Evolutionary conservation across 2,329 filamentous ascomycete genomes (phyloP).

Genomic region (Coniochaeta pulveracea): DNA sequence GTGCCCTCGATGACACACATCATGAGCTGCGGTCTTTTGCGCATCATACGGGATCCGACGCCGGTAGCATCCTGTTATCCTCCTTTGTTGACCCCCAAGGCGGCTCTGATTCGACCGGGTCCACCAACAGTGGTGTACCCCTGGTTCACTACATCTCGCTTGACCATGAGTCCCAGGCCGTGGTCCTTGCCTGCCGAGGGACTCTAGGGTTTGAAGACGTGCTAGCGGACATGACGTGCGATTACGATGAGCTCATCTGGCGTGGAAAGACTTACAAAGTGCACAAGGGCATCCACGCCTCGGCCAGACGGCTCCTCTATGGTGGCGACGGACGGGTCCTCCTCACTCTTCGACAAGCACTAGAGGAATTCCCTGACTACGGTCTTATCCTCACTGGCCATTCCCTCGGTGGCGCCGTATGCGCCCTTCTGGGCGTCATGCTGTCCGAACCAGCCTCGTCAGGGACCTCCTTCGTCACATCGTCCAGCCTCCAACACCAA

Average conservation of each 20-base stretch:
- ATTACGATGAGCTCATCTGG: constrained; percentile 57
- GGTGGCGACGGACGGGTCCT: constrained; percentile 57
- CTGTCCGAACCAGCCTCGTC: constrained; percentile 49
- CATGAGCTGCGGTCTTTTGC: constrained; percentile 53
- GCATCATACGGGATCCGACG: constrained; percentile 46
- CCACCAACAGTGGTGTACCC: constrained; percentile 55
- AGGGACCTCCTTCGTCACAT: constrained; percentile 52
- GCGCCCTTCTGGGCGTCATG: constrained; percentile 59
- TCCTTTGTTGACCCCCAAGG: constrained; percentile 62
- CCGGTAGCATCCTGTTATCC: constrained; percentile 51
- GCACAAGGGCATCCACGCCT: constrained; percentile 65
- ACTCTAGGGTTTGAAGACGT: constrained; percentile 66
- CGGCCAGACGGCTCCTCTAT: constrained; percentile 54
- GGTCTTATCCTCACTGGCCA: constrained; percentile 60
- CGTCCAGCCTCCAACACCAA: constrained; percentile 30
- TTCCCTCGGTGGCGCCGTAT: constrained; percentile 59
- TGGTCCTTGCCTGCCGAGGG: constrained; percentile 62
- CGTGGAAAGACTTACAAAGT: constrained; percentile 55
- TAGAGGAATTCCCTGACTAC: constrained; percentile 58
- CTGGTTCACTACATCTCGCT: constrained; percentile 64
- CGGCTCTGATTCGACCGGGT: constrained; percentile 52
- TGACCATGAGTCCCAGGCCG: constrained; percentile 59
- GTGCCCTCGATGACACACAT: constrained; percentile 36
- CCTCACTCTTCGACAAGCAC: constrained; percentile 51
- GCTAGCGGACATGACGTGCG: constrained; percentile 62